phyloP scores from a whole-genome alignment of 1,139 yeast species.

The Oligophagozyma castellii region DNA sequence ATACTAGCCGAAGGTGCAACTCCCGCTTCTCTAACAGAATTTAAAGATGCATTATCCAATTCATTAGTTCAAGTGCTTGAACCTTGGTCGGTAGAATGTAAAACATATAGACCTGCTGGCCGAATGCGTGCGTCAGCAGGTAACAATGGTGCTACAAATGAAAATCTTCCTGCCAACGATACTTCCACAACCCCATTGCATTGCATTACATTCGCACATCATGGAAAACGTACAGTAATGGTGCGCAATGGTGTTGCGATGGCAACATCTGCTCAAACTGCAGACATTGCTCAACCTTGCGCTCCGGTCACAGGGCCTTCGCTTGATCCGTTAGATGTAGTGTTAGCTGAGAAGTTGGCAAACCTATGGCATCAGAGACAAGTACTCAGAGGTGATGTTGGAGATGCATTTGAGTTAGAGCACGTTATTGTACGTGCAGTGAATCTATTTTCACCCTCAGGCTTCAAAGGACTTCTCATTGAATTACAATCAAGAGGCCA shows the following conservation, averaged over 20 bases:
- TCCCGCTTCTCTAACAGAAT: slow-evolving; percentile 20
- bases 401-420: slow-evolving; percentile 17
- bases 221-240: slow-evolving; percentile 13
- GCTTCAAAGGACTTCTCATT: slow-evolving; percentile 22
- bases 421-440: slow-evolving; percentile 15
- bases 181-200: too few species aligned
- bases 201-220: slow-evolving; percentile 18
- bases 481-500: too few species aligned
- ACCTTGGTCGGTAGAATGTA: slow-evolving; percentile 22
- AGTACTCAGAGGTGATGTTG: slow-evolving; percentile 22
- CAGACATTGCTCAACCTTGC: slow-evolving; percentile 5
- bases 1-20: slow-evolving; percentile 22
- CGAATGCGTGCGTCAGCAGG: slow-evolving; percentile 4
- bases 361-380: slow-evolving; percentile 24
- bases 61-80: slow-evolving; percentile 14
- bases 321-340: slow-evolving; percentile 16
- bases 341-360: slow-evolving; percentile 16
- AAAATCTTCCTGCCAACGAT: neutral
- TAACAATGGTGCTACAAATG: neutral
- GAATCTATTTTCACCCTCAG: slow-evolving; percentile 22
- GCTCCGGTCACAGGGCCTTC: slow-evolving; percentile 4
- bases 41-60: slow-evolving; percentile 20
- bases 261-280: slow-evolving; percentile 9
- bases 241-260: slow-evolving; percentile 6
- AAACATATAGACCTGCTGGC: slow-evolving; percentile 17